These are phyloP conservation scores for Fusarium sp. DNA, from an alignment of 2,329 filamentous ascomycete genomes.

Conservation along the genomic window DNA sequence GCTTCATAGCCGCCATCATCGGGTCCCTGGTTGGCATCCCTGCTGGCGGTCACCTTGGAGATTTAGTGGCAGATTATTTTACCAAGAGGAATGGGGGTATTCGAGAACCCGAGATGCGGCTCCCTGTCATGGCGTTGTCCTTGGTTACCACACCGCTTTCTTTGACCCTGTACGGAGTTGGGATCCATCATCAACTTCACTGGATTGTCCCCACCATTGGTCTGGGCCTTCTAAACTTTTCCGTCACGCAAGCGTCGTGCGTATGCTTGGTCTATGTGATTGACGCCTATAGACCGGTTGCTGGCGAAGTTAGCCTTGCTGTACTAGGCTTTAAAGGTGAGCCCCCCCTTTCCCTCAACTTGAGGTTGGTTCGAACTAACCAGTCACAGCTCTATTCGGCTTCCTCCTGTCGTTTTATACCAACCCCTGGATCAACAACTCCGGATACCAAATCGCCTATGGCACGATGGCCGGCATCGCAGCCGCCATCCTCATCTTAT, in stretches of 20 bases:
- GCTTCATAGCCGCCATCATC: slow-evolving; percentile 61
- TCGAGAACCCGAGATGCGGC: slow-evolving; percentile 70
- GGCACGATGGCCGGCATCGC: slow-evolving; percentile 69
- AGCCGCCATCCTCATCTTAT: slow-evolving; percentile 58
- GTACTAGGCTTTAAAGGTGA: slow-evolving; percentile 67
- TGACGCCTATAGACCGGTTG: slow-evolving; percentile 68
- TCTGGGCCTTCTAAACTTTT: slow-evolving; percentile 66
- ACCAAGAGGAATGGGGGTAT: slow-evolving; percentile 66
- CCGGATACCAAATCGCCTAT: slow-evolving; percentile 64
- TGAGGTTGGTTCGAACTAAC: slow-evolving; percentile 12
- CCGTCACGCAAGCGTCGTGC: slow-evolving; percentile 67
- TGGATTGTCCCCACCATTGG: slow-evolving; percentile 69
- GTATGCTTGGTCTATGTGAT: slow-evolving; percentile 68
- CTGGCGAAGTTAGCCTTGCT: slow-evolving; percentile 66
- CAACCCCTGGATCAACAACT: slow-evolving; percentile 65
- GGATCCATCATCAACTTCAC: slow-evolving; percentile 59
- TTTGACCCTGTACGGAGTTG: slow-evolving; percentile 60
- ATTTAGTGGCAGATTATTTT: slow-evolving; percentile 60
- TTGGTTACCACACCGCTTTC: slow-evolving; percentile 62
- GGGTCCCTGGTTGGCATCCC: slow-evolving; percentile 63
- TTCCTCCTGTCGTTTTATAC: slow-evolving; percentile 71
- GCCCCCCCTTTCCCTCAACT: slow-evolving; percentile 25
- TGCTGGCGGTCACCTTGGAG: slow-evolving; percentile 60
- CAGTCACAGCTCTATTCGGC: slow-evolving; percentile 60
- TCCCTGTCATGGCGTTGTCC: slow-evolving; percentile 64